Conservation (phyloP, 2,329 filamentous ascomycete genomes). For the Dactylonectria macrodidyma region DNA sequence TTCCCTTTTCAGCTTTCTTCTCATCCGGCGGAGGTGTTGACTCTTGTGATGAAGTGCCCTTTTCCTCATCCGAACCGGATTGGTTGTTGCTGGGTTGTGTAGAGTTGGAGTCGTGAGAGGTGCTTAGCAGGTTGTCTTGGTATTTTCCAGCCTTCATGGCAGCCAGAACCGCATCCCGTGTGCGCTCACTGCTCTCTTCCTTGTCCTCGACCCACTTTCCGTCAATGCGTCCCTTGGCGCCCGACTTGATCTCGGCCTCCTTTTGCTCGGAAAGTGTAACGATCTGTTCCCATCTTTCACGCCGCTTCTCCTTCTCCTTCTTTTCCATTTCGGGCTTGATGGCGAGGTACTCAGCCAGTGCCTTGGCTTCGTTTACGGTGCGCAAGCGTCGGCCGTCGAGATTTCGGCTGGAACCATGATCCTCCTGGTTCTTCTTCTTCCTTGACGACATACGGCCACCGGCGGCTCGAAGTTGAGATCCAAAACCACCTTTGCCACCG, state of each 20-base stretch:
- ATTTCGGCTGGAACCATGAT: conserved; percentile 93
- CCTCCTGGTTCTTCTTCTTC: conserved; percentile 88
- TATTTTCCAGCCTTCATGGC: conserved; percentile 77
- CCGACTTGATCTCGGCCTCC: conserved; percentile 86
- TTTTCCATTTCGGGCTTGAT: conserved; percentile 98
- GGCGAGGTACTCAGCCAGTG: conserved; percentile 92
- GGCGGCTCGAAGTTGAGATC: conserved; percentile 94
- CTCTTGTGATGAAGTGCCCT: conserved; percentile 59
- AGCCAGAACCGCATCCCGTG: conserved; percentile 80
- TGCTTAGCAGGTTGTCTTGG: conserved; percentile 72
- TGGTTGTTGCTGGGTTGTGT: conserved; percentile 47
- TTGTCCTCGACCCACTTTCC: conserved; percentile 97
- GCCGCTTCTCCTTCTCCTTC: conserved; percentile 89
- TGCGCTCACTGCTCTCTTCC: conserved; percentile 89
- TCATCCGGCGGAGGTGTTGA: conserved; percentile 66
- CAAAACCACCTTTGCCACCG: conserved; percentile 98
- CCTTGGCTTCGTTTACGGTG: conserved; percentile 95
- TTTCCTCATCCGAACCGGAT: conserved; percentile 56
- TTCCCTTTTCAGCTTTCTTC: conserved; percentile 55
- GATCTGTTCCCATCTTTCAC: conserved; percentile 89
- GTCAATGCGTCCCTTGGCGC: conserved; percentile 80
- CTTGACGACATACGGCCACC: conserved; percentile 98
- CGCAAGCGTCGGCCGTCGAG: conserved; percentile 91
- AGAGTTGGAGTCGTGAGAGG: conserved; percentile 65
- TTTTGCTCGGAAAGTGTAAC: conserved; percentile 87